Conservation (phyloP, 176 grass and related monocot species). For the Avena atlantica region DNA sequence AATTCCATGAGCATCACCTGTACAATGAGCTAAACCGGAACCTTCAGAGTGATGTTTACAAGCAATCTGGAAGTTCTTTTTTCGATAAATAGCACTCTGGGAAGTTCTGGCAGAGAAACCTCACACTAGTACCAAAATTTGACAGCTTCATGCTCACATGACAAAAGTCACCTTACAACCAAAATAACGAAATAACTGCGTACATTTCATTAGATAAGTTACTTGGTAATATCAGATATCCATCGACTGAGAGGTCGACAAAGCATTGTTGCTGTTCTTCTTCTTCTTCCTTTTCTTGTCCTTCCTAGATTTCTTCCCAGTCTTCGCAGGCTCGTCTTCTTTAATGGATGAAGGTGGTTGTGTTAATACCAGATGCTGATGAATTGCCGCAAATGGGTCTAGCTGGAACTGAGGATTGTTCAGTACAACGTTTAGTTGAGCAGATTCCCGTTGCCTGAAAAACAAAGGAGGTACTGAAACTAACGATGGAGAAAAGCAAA, state of each 20-base stretch:
- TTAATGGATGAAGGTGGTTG: constrained; percentile 53
- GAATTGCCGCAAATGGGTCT: constrained; percentile 59
- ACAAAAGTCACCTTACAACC: not conserved
- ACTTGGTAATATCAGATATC: constrained; percentile 43
- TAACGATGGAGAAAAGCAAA: not conserved
- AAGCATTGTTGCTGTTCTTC: constrained; percentile 2
- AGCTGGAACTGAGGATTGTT: constrained; percentile 51
- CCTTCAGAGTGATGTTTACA: not conserved
- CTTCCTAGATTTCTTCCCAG: constrained; percentile 29
- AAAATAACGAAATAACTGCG: not conserved
- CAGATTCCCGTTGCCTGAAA: constrained; percentile 55
- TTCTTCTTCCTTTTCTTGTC: constrained; percentile 52
- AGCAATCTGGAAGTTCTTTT: not conserved
- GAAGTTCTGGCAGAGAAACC: not conserved
- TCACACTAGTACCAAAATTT: not conserved
- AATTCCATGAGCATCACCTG: not conserved
- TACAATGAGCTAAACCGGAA: constrained; percentile 20
- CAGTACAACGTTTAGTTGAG: constrained; percentile 60
- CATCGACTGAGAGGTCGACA: constrained; percentile 43
- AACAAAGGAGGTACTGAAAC: not conserved
- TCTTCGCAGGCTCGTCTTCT: not conserved
- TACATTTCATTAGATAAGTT: not conserved
- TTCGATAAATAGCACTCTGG: not conserved
- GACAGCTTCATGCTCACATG: not conserved
- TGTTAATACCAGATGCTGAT: constrained; percentile 61